Percentiles rank a stretch among this genome's conserved stretches.
Evolutionary conservation across 257 asterid genomes (phyloP).

Genomic region (Nicotiana tabacum): DNA sequence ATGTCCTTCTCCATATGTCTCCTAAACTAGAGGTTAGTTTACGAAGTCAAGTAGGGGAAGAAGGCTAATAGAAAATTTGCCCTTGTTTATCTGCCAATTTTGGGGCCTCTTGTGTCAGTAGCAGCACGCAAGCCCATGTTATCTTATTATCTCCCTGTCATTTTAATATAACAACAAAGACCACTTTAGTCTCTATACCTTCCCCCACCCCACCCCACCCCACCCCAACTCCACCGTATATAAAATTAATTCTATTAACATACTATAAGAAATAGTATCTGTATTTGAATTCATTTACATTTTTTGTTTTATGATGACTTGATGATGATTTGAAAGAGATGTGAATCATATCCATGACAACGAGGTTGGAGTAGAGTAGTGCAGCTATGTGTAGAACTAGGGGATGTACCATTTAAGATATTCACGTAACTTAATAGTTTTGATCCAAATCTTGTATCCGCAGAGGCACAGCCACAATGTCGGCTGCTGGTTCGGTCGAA

Average conservation of each 20-base stretch:
- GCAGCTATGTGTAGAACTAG: not conserved
- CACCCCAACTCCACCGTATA: not conserved
- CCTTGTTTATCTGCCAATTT: not conserved
- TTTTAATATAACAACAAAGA: not conserved
- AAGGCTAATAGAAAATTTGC: not conserved
- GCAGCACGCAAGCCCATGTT: not conserved
- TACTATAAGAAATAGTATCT: not conserved
- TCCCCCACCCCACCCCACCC: not conserved
- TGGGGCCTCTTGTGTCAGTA: not conserved
- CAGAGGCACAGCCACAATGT: too few relatives aligned
- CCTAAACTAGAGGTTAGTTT: not conserved
- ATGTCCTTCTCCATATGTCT: not conserved
- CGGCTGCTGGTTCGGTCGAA: too few relatives aligned
- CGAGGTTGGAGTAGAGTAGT: not conserved
- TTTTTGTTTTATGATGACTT: not conserved
- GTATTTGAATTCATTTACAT: not conserved
- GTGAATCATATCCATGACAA: not conserved
- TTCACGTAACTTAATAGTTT: too few relatives aligned
- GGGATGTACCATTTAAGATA: too few relatives aligned
- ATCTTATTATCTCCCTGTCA: not conserved
- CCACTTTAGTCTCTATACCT: not conserved
- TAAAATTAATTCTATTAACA: not conserved
- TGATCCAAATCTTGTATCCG: too few relatives aligned
- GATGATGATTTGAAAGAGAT: not conserved
- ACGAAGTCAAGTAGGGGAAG: not conserved